Base-by-base conservation (phyloP, 768 basidiomycete genomes). In the Hemileccinum rubropunctum region DNA sequence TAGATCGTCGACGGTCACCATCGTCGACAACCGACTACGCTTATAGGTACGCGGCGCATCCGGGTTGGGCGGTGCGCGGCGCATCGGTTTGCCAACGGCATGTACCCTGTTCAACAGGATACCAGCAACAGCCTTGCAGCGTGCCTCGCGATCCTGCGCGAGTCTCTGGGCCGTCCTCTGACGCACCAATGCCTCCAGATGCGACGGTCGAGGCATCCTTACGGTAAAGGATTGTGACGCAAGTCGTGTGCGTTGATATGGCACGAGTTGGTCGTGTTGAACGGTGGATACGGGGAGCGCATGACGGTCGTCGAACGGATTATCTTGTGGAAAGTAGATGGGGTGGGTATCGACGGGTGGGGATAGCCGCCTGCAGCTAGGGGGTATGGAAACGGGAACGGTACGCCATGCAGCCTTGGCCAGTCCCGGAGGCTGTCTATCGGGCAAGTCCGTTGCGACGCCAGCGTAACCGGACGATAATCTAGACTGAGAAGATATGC, bases 31-130 rank as follows among this genome's bases (percentile, higher is more conserved):
- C 35, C 77, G 68, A 53, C 81, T 83, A 57, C 74, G 77, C 55
- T 77, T 73, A 54, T 83, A 83, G 54, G 66, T 63, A 56, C 64
- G 70, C 28, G 71, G 70, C 28, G 38, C 57, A 7, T 62, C 63
- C 18, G 43, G 58, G 28, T 63, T 55, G 12, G 61, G 64, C 4
- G 68, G 67, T 32, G 68, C 53, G 50, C 77, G 66, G n/a, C 80
- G 69, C 72, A 78, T 72, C 1, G 81, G 80, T 49, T 71, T 73
- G n/a, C 81, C 80, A 4, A 73, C 73, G 0, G 71, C 74, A 52
- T 76, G 75, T 32, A 79, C 75, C 18, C 81, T 71, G 57, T 76
- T 77, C 23, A 84, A 69, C 28, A 84, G 62, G 40, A 81, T 81
- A 17, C 78, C 80, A 3, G 82, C 82, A 1, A 84, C 80, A 46